These are phyloP conservation scores for Fusarium proliferatum DNA, from an alignment of 2,329 filamentous ascomycete species.

Conservation along the genomic window DNA sequence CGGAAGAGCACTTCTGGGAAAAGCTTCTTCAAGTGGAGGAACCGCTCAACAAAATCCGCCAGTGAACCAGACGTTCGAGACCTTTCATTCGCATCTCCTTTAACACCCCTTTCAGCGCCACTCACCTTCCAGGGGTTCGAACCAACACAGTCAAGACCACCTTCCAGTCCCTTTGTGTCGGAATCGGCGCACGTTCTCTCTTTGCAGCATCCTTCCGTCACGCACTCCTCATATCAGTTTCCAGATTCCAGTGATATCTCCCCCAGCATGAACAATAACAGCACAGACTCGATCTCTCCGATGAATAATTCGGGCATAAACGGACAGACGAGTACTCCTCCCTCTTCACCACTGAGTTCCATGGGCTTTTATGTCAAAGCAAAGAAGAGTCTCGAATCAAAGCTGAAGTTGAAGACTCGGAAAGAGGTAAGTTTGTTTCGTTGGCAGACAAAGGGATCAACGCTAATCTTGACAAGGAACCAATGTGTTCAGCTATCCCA, in stretches of 20 bases:
- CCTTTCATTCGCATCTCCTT: conserved; percentile 40
- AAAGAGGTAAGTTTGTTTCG: conserved; percentile 19
- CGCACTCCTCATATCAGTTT: conserved; percentile 6
- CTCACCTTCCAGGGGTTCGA: conserved; percentile 21
- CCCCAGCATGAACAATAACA: background rate
- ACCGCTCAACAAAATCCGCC: conserved; percentile 51
- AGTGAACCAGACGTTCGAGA: conserved; percentile 48
- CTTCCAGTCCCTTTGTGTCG: conserved; percentile 57
- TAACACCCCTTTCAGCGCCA: conserved; percentile 35
- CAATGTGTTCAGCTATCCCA: conserved; percentile 24
- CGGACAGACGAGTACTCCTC: background rate
- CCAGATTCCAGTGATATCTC: conserved; percentile 13
- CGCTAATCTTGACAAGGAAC: conserved; percentile 20
- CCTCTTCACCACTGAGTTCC: conserved; percentile 1
- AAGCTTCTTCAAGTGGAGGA: conserved; percentile 56
- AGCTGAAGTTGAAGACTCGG: conserved; percentile 21
- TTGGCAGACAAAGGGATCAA: background rate
- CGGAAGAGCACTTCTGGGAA: conserved; percentile 49
- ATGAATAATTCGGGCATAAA: background rate
- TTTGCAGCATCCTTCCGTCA: conserved; percentile 52
- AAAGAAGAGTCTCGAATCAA: conserved; percentile 42
- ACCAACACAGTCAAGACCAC: conserved; percentile 16
- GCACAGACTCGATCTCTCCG: conserved; percentile 20
- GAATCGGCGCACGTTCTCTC: conserved; percentile 62
- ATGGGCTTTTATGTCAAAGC: conserved; percentile 32